These are phyloP conservation scores for Colletotrichum tropicale DNA, from an alignment of 2,329 filamentous ascomycete species.

Conservation along the genomic window DNA sequence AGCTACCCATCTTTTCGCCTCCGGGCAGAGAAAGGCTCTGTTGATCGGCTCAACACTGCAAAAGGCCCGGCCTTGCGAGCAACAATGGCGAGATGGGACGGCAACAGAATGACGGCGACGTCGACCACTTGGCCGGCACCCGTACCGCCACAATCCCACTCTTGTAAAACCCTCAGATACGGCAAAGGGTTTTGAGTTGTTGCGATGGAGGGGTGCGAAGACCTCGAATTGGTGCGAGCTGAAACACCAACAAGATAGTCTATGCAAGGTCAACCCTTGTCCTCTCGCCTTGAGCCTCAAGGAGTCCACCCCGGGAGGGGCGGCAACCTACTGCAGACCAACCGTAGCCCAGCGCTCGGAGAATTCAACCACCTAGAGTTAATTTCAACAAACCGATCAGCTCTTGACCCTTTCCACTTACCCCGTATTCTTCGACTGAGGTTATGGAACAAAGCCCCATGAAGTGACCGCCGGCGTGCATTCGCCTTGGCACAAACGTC, in stretches of 20 bases:
- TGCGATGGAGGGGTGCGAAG: slow-evolving; percentile 16
- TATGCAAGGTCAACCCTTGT: slow-evolving; percentile 17
- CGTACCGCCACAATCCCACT: slow-evolving; percentile 17
- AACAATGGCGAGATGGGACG: not conserved
- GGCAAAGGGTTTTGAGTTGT: slow-evolving; percentile 16
- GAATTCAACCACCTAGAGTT: not conserved
- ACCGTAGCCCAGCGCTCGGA: slow-evolving; percentile 1
- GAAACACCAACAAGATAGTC: slow-evolving; percentile 8
- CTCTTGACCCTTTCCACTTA: not conserved
- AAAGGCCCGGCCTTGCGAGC: slow-evolving; percentile 11
- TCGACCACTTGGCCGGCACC: not conserved
- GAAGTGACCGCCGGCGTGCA: not conserved
- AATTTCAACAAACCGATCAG: not conserved
- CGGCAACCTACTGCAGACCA: slow-evolving; percentile 2
- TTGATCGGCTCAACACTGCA: not conserved
- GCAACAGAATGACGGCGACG: not conserved
- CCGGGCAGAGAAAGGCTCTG: not conserved
- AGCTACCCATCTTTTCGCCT: not conserved
- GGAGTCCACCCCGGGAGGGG: not conserved
- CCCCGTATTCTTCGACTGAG: not conserved
- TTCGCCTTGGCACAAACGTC: not conserved
- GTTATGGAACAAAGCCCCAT: not conserved
- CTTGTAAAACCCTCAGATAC: slow-evolving; percentile 11
- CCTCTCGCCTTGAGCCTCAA: slow-evolving; percentile 15
- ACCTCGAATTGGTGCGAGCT: slow-evolving; percentile 15